phyloP scores from a whole-genome alignment of 768 basidiomycete species.

The Tricholomella constricta region DNA sequence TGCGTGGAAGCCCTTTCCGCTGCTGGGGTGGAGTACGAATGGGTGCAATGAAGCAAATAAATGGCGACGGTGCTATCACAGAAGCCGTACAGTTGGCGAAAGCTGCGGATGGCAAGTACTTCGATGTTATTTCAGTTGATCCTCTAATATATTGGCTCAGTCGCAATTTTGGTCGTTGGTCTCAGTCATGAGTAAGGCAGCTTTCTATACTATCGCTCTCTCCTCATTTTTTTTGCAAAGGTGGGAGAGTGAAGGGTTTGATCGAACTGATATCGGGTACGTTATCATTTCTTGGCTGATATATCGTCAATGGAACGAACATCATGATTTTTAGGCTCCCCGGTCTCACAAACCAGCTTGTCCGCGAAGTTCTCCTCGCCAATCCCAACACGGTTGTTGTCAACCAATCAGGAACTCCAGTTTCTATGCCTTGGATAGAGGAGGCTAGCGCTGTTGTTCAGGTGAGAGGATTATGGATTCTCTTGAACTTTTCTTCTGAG shows the following conservation, averaged over 20 bases:
- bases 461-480: conserved; percentile 23
- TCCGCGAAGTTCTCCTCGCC: conserved; percentile 46
- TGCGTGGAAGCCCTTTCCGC: conserved; percentile 33
- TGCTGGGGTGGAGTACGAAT: conserved; percentile 44
- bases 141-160: conserved; percentile 22
- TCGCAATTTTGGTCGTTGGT: conserved; percentile 51
- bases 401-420: conserved; percentile 56
- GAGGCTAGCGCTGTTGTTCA: conserved; percentile 39
- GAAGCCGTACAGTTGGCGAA: conserved; percentile 42
- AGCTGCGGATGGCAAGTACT: conserved; percentile 38
- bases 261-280: conserved; percentile 49
- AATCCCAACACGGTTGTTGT: conserved; percentile 59
- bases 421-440: conserved; percentile 58
- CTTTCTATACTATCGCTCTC: neutral
- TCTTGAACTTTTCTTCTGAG: neutral
- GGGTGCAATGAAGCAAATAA: conserved; percentile 35
- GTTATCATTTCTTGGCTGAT: conserved; percentile 3
- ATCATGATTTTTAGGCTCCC: conserved; percentile 39
- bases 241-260: conserved; percentile 63
- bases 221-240: conserved; percentile 12
- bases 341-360: conserved; percentile 52
- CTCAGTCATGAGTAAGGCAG: conserved; percentile 49
- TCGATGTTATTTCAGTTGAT: neutral
- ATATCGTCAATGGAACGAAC: neutral
- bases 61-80: conserved; percentile 40